A percentile compares a stretch with the other conserved stretches of the same genome.
phyloP scores from a whole-genome alignment of 306 rosid species.

The Aeschynomene evenia region DNA sequence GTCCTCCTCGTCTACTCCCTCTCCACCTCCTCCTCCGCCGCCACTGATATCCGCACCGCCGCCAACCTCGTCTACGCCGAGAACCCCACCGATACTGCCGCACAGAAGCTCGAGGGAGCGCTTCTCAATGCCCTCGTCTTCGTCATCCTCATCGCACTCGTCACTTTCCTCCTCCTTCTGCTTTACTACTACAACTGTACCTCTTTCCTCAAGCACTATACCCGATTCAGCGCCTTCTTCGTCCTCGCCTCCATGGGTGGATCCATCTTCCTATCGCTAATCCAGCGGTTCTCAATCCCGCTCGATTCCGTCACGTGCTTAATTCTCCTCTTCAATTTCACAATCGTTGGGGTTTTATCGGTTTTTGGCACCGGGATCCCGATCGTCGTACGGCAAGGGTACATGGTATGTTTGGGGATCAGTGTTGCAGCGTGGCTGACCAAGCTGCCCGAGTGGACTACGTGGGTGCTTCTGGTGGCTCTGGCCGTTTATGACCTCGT shows the following conservation, averaged over 20 bases:
- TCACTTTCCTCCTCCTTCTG: constrained; percentile 73
- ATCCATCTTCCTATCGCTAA: constrained; percentile 66
- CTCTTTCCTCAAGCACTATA: constrained; percentile 76
- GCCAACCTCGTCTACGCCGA: constrained; percentile 91
- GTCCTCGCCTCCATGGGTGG: constrained; percentile 85
- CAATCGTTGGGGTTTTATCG: constrained; percentile 77
- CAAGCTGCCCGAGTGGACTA: constrained; percentile 90
- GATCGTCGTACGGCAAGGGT: constrained; percentile 63
- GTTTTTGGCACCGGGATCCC: constrained; percentile 76
- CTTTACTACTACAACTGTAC: constrained; percentile 93
- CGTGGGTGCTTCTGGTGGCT: constrained; percentile 78
- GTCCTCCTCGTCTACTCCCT: constrained; percentile 82
- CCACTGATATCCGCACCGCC: constrained; percentile 60
- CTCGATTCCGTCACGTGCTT: constrained; percentile 68
- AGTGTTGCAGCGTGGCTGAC: constrained; percentile 93
- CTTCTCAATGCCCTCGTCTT: constrained; percentile 87
- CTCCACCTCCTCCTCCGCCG: constrained; percentile 48
- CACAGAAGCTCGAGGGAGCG: constrained; percentile 84
- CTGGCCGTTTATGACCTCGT: constrained; percentile 82
- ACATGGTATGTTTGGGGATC: constrained; percentile 80
- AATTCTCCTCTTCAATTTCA: constrained; percentile 72
- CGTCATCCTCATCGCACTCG: constrained; percentile 65
- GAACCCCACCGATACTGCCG: constrained; percentile 65
- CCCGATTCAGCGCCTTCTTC: constrained; percentile 89
- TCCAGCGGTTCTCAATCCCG: constrained; percentile 74